A percentile compares a stretch with the other conserved stretches of the same genome.
Conservation (phyloP, 495 filamentous ascomycete genomes). For the Neurospora pannonica region DNA sequence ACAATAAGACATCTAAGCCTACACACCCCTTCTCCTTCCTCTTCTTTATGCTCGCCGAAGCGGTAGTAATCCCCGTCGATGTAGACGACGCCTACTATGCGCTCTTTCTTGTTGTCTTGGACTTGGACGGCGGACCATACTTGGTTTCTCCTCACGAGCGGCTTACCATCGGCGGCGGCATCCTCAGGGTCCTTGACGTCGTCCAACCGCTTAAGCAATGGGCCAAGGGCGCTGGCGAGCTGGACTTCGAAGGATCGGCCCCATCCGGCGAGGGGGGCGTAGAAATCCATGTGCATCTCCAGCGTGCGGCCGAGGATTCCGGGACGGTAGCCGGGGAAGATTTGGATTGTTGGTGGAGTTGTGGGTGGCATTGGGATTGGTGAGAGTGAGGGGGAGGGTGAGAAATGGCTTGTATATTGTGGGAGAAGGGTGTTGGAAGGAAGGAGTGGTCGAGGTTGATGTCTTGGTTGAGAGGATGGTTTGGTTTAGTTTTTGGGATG, state of each 20-base stretch:
- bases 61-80: conserved; percentile 17
- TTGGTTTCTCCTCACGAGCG: conserved; percentile 7
- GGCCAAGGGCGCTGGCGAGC: conserved; percentile 6
- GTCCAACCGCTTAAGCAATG: conserved; percentile 13
- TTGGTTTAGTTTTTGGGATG: not conserved
- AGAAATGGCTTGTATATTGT: too few species aligned
- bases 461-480: not conserved
- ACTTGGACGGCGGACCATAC: conserved; percentile 19
- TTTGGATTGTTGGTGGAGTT: conserved; percentile 1
- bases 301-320: conserved; percentile 21
- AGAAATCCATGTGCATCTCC: conserved; percentile 24
- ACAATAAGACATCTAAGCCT: conserved; percentile 24
- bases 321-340: conserved; percentile 22
- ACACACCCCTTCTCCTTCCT: conserved; percentile 5
- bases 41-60: not conserved
- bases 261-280: conserved; percentile 13
- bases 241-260: conserved; percentile 16
- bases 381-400: too few species aligned
- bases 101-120: not conserved
- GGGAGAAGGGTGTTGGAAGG: not conserved
- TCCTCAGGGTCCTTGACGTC: not conserved
- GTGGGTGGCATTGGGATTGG: not conserved
- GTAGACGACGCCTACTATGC: conserved; percentile 21
- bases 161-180: not conserved
- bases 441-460: not conserved